Evolutionary conservation across 2,329 filamentous ascomycete species (phyloP).

Genomic region (Sarocladiaceae sp.): DNA sequence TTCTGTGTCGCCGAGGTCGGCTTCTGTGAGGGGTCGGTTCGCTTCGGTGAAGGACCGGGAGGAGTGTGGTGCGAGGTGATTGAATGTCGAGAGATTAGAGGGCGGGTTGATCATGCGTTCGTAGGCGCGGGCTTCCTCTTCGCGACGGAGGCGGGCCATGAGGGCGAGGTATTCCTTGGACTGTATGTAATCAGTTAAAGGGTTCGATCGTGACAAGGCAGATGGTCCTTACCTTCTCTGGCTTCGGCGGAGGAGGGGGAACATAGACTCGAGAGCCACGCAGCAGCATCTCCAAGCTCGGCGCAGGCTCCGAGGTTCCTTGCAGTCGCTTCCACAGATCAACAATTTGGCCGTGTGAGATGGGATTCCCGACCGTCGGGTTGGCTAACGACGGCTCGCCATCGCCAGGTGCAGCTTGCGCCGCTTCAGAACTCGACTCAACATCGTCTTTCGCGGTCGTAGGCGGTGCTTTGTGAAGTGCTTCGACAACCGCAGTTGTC

Average conservation of each 20-base stretch:
- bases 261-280: constrained; percentile 68
- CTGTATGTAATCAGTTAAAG: constrained; percentile 34
- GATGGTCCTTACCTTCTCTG: constrained; percentile 61
- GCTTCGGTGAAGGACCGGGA: constrained; percentile 49
- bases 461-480: constrained; percentile 38
- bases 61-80: constrained; percentile 52
- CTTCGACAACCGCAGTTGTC: constrained; percentile 64
- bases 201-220: constrained; percentile 7
- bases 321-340: constrained; percentile 53
- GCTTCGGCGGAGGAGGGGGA: constrained; percentile 75
- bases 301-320: constrained; percentile 20
- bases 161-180: constrained; percentile 79
- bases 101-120: constrained; percentile 70
- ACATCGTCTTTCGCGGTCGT: constrained; percentile 12
- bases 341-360: constrained; percentile 68
- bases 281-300: constrained; percentile 65
- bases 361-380: constrained; percentile 58
- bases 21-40: constrained; percentile 40
- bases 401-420: constrained; percentile 9
- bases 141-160: constrained; percentile 78
- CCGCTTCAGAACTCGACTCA: constrained; percentile 17
- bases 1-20: constrained; percentile 56
- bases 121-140: constrained; percentile 80
- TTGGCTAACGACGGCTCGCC: constrained; percentile 46
- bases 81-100: constrained; percentile 52